Conservation (phyloP, 306 rosid genomes). For the Abrus pulchellus region DNA sequence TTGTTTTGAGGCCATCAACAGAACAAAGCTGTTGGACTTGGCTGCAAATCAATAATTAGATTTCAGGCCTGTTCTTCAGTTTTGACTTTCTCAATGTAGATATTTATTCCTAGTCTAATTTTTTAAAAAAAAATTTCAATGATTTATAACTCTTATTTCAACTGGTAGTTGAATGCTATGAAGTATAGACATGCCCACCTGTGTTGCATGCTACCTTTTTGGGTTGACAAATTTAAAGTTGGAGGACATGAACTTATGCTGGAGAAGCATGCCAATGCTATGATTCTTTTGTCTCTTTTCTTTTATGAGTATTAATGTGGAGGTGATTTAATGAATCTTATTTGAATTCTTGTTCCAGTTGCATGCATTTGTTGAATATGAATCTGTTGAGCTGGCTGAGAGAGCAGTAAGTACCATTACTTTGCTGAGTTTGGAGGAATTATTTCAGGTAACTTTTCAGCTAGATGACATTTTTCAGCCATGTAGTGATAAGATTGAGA, state of each 20-base stretch:
- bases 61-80: constrained; percentile 36
- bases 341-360: constrained; percentile 64
- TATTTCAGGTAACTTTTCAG: constrained; percentile 37
- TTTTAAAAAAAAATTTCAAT: neutral
- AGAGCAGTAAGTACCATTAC: constrained; percentile 79
- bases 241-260: constrained; percentile 27
- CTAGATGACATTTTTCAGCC: constrained; percentile 34
- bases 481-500: constrained; percentile 41
- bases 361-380: constrained; percentile 99
- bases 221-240: constrained; percentile 39
- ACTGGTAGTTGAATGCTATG: constrained; percentile 13
- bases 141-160: constrained; percentile 12
- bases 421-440: constrained; percentile 41
- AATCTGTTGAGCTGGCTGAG: constrained; percentile 93
- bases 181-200: constrained; percentile 23
- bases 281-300: constrained; percentile 41
- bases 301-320: constrained; percentile 40
- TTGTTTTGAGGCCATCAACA: constrained; percentile 12
- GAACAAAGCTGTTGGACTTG: neutral
- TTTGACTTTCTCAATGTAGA: constrained; percentile 20
- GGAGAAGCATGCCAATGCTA: constrained; percentile 29
- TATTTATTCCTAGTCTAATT: constrained; percentile 19
- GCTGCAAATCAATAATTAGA: constrained; percentile 31
- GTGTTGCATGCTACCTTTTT: constrained; percentile 33
- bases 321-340: constrained; percentile 53